Conservation (phyloP, 2,329 filamentous ascomycete species). For the Lanzia echinophila region DNA sequence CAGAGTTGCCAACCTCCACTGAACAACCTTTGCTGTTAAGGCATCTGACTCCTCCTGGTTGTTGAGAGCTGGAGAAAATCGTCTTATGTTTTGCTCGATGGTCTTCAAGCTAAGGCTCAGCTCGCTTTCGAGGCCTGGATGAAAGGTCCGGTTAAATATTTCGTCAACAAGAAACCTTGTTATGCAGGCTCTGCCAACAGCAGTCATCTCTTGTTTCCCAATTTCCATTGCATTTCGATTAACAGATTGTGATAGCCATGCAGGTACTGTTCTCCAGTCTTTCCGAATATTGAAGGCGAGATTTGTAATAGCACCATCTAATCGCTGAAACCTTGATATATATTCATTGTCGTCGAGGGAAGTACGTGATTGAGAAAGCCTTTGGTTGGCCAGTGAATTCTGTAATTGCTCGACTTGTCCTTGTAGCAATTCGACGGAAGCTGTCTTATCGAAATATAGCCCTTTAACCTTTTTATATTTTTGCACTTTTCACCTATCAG, state of each 20-base stretch:
- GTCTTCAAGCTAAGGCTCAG: constrained; percentile 75
- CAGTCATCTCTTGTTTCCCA: constrained; percentile 97
- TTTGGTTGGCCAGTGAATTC: constrained; percentile 94
- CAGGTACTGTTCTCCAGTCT: constrained; percentile 76
- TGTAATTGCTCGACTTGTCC: constrained; percentile 85
- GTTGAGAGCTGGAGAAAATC: constrained; percentile 63
- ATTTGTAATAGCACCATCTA: constrained; percentile 92
- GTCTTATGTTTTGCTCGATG: constrained; percentile 82
- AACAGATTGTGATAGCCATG: constrained; percentile 72
- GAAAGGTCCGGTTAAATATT: constrained; percentile 87
- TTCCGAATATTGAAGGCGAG: constrained; percentile 94
- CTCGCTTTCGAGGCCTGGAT: constrained; percentile 72
- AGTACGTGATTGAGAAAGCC: constrained; percentile 88
- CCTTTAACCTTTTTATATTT: constrained; percentile 99
- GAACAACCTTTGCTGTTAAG: constrained; percentile 77
- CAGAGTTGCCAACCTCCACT: constrained; percentile 88
- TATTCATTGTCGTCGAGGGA: constrained; percentile 96
- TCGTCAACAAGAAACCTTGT: constrained; percentile 86
- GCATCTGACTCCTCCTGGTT: constrained; percentile 87
- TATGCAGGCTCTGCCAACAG: constrained; percentile 82
- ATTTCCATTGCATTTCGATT: constrained; percentile 79
- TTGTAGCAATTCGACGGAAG: constrained; percentile 91
- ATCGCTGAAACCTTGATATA: constrained; percentile 74
- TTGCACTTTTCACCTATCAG: constrained; percentile 51
- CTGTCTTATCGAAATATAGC: constrained; percentile 88